Base-by-base conservation (phyloP, 768 basidiomycete genomes). In the Wakefieldia striispora region DNA sequence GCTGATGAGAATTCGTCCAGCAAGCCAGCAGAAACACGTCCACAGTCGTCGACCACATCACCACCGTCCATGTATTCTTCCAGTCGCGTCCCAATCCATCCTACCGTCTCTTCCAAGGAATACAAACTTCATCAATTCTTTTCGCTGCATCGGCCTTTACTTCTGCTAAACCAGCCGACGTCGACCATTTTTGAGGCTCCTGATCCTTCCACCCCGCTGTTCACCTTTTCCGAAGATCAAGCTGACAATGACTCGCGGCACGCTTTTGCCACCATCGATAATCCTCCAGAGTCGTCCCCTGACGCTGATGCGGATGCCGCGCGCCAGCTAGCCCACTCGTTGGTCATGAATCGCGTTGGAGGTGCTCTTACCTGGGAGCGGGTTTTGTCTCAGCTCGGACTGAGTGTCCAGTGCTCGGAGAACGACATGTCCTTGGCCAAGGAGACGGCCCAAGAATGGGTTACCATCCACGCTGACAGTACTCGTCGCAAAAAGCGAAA, bases 111-210 rank as follows among this genome's bases (percentile, higher is more conserved):
- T 46, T 63, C 84, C 11, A 81, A 83, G 54, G 87, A 88, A 56
- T 83, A 87, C 68, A 86, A 83, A 61, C 76, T 91, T 11, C 88
- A 91, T 63, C 86, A 88, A 46, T 92, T 93, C 69, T 92, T 93
- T 70, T 81, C 90, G 3, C 72, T 90, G 27, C 84, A 92, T 59
- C 80, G 90, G 12, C 90, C 90, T 1, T 74, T 92, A 2, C 79
- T 91, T 19, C 78, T 88, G 33, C 74, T 91, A 37, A 70, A 77
- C 24, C 78, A 84, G 53, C 82, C 88, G 0, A 58, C 81, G 0
- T 72, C 80, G 9, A 70, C 82, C 49, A 73, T 90, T 49, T 78
- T 79, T 51, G 75, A 77, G 35, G 54, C 72, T 12, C 34, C 43
- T 9, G 54, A 60, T 33, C n/a, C 51, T 37, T 53, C 55, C 19